Evolutionary conservation across 2,329 filamentous ascomycete species (phyloP).

Genomic region (Fusarium sp.): DNA sequence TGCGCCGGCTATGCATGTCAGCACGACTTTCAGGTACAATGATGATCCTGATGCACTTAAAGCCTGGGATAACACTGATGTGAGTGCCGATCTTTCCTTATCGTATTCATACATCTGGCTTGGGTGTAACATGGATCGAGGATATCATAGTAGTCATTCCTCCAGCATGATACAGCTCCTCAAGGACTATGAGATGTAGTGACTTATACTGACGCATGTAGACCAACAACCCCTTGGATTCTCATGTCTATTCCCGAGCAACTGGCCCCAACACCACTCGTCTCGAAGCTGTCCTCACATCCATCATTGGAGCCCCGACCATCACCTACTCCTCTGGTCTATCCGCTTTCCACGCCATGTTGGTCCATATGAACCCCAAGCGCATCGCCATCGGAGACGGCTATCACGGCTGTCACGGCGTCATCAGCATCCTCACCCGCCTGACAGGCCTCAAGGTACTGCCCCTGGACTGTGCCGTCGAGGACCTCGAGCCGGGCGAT

Average conservation of each 20-base stretch:
- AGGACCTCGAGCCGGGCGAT: conserved; percentile 80
- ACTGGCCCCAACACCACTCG: conserved; percentile 84
- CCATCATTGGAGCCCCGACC: conserved; percentile 75
- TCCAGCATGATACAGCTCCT: neutral
- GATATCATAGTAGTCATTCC: neutral
- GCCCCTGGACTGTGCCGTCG: conserved; percentile 74
- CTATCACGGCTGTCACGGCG: conserved; percentile 95
- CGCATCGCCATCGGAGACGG: conserved; percentile 85
- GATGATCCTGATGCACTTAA: conserved; percentile 75
- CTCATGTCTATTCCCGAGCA: conserved; percentile 86
- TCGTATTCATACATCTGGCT: neutral
- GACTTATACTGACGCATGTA: conserved; percentile 45
- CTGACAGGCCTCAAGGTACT: conserved; percentile 81
- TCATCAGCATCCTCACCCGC: conserved; percentile 78
- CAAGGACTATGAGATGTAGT: neutral
- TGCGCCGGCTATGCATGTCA: conserved; percentile 89
- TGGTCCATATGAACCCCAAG: conserved; percentile 86
- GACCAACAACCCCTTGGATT: conserved; percentile 66
- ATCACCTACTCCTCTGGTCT: conserved; percentile 89
- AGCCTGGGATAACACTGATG: conserved; percentile 65
- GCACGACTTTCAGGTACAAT: conserved; percentile 89
- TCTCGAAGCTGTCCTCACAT: conserved; percentile 83
- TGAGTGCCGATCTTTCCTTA: conserved; percentile 54
- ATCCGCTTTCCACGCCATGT: conserved; percentile 86
- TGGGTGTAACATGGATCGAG: neutral